Base-by-base conservation (phyloP, 768 basidiomycete genomes). In the Punctularia strigosozonata region DNA sequence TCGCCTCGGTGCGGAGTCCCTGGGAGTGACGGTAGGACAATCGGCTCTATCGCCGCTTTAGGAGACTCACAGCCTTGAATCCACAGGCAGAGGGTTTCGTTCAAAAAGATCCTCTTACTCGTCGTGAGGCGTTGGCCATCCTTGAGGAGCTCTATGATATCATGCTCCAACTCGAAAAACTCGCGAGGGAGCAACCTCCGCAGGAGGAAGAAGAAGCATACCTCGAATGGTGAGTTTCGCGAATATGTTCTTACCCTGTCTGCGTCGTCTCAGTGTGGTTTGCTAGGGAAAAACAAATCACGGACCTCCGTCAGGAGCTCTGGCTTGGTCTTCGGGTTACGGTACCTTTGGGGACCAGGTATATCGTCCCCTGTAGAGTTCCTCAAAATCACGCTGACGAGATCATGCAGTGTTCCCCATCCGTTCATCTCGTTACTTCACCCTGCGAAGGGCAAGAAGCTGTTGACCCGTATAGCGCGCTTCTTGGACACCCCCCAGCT, bases 331-430 rank as follows among this genome's bases (percentile, higher is more conserved):
- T 94, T 20, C 69, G 79, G 48, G 86, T 98, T n/a, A 80, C 86
- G 67, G 79, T 86, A 4, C 89, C 90, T 28, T 71, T 98, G 14
- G 91, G 91, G 54, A 83, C 85, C n/a, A 91, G 90, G 91, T 89
- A 45, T 26, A 65, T 45, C 1, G 28, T 21, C 20, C 25, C 4
- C 14, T 6, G 22, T 22, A 12, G 6, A 24, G 17, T 15, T 17
- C 28, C 21, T 12, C 4, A 30, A 15, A 22, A 1, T 39, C 34
- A n/a, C n/a, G n/a, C n/a, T 39, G 17, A 44, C 25, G 7, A 8
- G 20, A 23, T 20, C 25, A 20, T 34, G 1, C 47, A 92, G 92
- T 55, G 71, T 84, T 45, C 94, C 94, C 3, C 95, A 99, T 62
- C 95, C 95, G 2, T 97, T 99, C 63, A 79, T 99, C 47, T 90